These are phyloP conservation scores for Tulasnella sp. DNA, from an alignment of 768 basidiomycete species.

Conservation along the genomic window DNA sequence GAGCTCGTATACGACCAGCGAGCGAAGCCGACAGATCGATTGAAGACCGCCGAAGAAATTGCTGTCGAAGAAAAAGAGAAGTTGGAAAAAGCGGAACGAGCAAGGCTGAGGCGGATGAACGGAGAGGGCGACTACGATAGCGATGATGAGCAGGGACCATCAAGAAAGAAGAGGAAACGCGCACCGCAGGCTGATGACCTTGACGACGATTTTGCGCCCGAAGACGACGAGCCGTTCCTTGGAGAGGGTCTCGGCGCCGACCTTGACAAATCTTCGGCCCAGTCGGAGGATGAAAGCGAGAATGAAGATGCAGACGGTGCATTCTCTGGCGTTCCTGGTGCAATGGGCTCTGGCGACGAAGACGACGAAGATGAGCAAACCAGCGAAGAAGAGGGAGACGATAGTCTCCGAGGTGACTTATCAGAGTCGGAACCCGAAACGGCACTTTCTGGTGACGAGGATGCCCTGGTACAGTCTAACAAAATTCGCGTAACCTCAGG, in stretches of 20 bases:
- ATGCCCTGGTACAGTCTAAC: conserved; percentile 1
- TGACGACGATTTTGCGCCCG: conserved; percentile 41
- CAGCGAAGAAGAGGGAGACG: conserved; percentile 38
- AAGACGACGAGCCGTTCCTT: conserved; percentile 40
- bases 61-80: conserved; percentile 83
- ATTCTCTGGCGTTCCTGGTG: not conserved
- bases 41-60: conserved; percentile 93
- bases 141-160: conserved; percentile 52
- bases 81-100: conserved; percentile 80
- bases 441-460: not conserved
- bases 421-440: conserved; percentile 1
- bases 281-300: conserved; percentile 25
- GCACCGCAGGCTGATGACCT: conserved; percentile 38
- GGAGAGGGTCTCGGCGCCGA: conserved; percentile 34
- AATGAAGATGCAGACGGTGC: conserved; percentile 36
- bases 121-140: conserved; percentile 67
- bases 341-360: conserved; percentile 43
- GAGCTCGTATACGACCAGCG: conserved; percentile 91
- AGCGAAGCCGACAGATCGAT: conserved; percentile 89
- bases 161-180: conserved; percentile 37
- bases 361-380: conserved; percentile 40
- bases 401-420: conserved; percentile 32
- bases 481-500: not conserved
- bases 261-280: not conserved
- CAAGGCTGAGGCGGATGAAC: conserved; percentile 75